Evolutionary conservation across 164 flowering plant genomes (phyloP), one percentile per base, ranked within the genome.

Genomic region (Vitis rupestris): DNA sequence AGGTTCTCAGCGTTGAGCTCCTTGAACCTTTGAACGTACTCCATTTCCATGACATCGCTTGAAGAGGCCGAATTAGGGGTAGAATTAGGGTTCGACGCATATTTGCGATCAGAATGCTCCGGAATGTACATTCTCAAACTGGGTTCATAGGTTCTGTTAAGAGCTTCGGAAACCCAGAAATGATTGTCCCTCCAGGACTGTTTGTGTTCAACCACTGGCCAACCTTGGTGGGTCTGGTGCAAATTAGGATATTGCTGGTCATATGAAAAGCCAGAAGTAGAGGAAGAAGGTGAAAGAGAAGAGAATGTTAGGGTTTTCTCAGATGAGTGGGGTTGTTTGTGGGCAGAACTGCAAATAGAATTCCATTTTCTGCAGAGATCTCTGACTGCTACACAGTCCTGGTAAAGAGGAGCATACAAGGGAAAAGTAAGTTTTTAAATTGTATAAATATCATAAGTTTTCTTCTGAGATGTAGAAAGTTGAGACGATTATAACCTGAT

Each of bases 281-380:
- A 84, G 4, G 95, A 85, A 11, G 89, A 79, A 50, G 94, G 85
- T 3, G 87, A 77, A 10, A 74, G n/a, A 4, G 92, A 83, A 72
- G 88, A 76, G 71, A 85, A 82, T 50, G 69, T 74, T 54, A 81
- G 70, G 78, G 84, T 80, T 74, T 73, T 85, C 11, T 86, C 90
- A 3, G 80, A 66, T 27, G 72, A 70, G 14, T 80, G 55, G 19
- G 74, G 78, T 19, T 79, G 78, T 61, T 77, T 84, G 79, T 89
- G 89, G 31, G 72, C 69, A 59, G 95, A 82, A 64, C 63, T 82
- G 84, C 97, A 85, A 50, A 76, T 74, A 65, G 87, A 80, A 81
- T 88, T 88, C 97, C 97, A 85, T 78, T 85, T 85, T 58, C 70
- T 76, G 78, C 82, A 74, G 57, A 83, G 83, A 44, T 90, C 88